Evolutionary conservation across 805 yeast species (phyloP).

Genomic region (Candida nitratophila): DNA sequence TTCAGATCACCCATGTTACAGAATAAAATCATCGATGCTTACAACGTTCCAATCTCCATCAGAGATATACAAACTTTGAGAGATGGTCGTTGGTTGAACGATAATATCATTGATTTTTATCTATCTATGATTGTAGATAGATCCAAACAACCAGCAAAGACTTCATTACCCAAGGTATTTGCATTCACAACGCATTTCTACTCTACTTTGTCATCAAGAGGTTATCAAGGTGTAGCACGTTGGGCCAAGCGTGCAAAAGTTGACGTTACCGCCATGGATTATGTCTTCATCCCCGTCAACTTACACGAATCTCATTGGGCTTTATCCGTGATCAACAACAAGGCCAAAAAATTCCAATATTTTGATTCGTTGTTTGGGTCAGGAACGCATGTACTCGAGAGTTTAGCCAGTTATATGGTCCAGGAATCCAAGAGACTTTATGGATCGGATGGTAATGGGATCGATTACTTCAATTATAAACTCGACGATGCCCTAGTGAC

Average conservation of each 20-base stretch:
- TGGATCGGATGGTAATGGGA: constrained; percentile 28
- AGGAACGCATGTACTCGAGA: constrained; percentile 35
- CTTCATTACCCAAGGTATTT: constrained; percentile 35
- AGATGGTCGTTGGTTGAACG: constrained; percentile 82
- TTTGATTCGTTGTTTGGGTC: constrained; percentile 69
- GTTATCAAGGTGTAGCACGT: constrained; percentile 72
- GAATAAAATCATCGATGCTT: constrained; percentile 26
- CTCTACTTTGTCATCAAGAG: constrained; percentile 60
- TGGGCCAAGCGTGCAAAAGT: constrained; percentile 80
- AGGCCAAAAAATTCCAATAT: constrained; percentile 50
- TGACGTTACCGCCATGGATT: constrained; percentile 55
- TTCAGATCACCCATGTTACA: constrained; percentile 24
- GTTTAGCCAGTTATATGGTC: constrained; percentile 53
- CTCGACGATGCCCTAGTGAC: constrained; percentile 25
- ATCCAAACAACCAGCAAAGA: constrained; percentile 15
- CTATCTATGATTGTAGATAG: constrained; percentile 46
- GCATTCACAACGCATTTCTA: constrained; percentile 88
- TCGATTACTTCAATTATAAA: constrained; percentile 21
- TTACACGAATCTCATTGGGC: constrained; percentile 88
- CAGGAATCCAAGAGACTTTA: constrained; percentile 56
- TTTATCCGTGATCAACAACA: constrained; percentile 67
- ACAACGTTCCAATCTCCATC: constrained; percentile 51
- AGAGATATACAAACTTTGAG: constrained; percentile 67
- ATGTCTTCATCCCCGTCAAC: constrained; percentile 81
- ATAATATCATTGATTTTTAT: constrained; percentile 81